Evolutionary conservation across 495 filamentous ascomycete species (phyloP).

Genomic region (Hypoxylon intermedium): DNA sequence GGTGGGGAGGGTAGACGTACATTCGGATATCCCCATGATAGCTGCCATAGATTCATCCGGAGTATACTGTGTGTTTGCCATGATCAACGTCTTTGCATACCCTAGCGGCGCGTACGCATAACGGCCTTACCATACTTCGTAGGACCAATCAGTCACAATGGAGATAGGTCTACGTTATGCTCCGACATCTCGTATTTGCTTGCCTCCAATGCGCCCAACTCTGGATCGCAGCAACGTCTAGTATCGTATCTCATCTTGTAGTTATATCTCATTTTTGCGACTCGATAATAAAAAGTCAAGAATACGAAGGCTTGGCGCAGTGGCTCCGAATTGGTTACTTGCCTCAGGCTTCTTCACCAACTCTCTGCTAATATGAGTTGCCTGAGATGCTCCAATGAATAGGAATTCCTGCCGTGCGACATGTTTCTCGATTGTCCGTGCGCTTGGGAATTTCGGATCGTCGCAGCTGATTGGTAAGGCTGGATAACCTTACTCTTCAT

Average conservation of each 20-base stretch:
- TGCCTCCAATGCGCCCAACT: neutral
- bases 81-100: slow-evolving; percentile 31
- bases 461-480: neutral
- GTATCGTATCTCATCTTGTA: too few relatives aligned
- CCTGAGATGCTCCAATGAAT: neutral
- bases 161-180: slow-evolving; percentile 4
- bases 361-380: neutral
- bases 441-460: neutral
- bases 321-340: too few relatives aligned
- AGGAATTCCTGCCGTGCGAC: neutral
- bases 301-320: too few relatives aligned
- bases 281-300: neutral
- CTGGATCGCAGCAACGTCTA: too few relatives aligned
- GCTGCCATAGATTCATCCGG: neutral
- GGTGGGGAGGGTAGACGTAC: neutral
- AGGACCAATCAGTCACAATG: slow-evolving; percentile 17
- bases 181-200: slow-evolving; percentile 29
- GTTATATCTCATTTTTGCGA: neutral
- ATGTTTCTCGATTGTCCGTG: neutral
- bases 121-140: slow-evolving; percentile 16
- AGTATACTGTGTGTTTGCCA: slow-evolving; percentile 17
- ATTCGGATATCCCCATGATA: neutral
- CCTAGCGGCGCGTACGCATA: slow-evolving; percentile 17
- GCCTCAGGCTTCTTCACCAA: too few relatives aligned
- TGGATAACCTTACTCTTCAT: neutral